Percentiles rank a stretch among this genome's conserved stretches.
These are phyloP conservation scores for Prototheca cutis DNA, from an alignment of 163 green algal species.

Conservation along the genomic window DNA sequence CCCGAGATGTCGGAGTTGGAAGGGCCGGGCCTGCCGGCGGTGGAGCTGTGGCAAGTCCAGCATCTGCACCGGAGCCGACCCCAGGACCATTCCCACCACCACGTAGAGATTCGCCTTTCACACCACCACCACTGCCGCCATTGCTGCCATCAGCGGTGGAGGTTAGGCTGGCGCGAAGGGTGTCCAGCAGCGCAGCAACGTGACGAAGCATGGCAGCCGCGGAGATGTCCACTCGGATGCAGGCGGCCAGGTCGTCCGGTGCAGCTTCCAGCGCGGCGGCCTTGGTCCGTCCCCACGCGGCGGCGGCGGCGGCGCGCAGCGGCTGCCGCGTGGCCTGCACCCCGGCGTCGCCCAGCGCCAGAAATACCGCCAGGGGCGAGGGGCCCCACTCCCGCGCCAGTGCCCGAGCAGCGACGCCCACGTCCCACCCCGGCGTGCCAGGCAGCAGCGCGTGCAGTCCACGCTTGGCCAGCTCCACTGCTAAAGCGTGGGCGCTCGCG, in stretches of 20 bases:
- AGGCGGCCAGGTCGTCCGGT: constrained; percentile 1
- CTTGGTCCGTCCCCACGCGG: constrained; percentile 5
- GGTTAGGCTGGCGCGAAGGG: background rate
- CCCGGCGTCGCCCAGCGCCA: constrained; percentile 4
- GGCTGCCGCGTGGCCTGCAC: background rate
- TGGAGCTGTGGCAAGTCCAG: too few relatives aligned
- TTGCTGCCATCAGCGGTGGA: background rate
- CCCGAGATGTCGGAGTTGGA: too few relatives aligned
- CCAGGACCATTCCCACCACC: too few relatives aligned
- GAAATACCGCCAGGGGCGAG: background rate
- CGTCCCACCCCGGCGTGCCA: background rate
- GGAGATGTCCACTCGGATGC: background rate
- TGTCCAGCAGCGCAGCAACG: constrained; percentile 1
- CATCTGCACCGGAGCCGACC: too few relatives aligned
- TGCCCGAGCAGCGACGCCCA: background rate
- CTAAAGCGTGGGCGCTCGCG: background rate
- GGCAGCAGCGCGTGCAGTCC: background rate
- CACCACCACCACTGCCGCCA: background rate
- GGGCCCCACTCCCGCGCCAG: background rate
- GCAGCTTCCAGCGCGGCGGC: constrained; percentile 5
- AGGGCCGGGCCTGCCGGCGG: too few relatives aligned
- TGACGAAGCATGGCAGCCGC: background rate
- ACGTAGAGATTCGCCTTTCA: too few relatives aligned
- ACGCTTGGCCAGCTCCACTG: background rate
- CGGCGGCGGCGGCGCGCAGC: background rate